Evolutionary conservation across 768 basidiomycete genomes (phyloP).

Genomic region (Termitomyces sp.): DNA sequence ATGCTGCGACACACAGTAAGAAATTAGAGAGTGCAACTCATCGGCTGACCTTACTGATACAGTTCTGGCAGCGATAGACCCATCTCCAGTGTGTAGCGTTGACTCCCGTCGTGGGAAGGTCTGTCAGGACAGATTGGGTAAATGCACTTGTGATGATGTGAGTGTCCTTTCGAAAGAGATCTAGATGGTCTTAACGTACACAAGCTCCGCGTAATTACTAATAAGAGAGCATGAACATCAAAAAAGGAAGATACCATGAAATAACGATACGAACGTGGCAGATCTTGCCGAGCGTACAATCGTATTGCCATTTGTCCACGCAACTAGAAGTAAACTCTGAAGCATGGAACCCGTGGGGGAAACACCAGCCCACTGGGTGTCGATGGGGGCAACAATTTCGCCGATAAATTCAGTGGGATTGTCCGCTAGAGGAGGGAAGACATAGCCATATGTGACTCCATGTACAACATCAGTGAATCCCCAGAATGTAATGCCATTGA

Average conservation of each 20-base stretch:
- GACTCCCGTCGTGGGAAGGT: slow-evolving; percentile 41
- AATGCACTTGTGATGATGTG: slow-evolving; percentile 26
- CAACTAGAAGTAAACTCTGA: slow-evolving; percentile 49
- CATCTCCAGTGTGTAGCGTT: slow-evolving; percentile 64
- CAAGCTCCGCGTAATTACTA: slow-evolving; percentile 48
- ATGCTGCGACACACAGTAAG: slow-evolving; percentile 19
- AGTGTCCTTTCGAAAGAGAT: not conserved
- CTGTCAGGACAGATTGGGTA: slow-evolving; percentile 46
- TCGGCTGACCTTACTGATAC: slow-evolving; percentile 39
- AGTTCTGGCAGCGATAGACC: slow-evolving; percentile 64
- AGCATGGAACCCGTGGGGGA: slow-evolving; percentile 52
- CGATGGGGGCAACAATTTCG: slow-evolving; percentile 53
- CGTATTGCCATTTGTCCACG: slow-evolving; percentile 49
- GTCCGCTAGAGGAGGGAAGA: slow-evolving; percentile 43
- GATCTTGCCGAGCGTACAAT: slow-evolving; percentile 50
- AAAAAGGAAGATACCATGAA: not conserved
- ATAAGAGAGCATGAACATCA: slow-evolving; percentile 1
- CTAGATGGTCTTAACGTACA: slow-evolving; percentile 23
- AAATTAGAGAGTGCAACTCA: not conserved
- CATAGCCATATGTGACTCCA: slow-evolving; percentile 40
- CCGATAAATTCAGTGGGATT: slow-evolving; percentile 54
- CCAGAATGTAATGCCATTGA: slow-evolving; percentile 51
- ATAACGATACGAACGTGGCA: slow-evolving; percentile 39
- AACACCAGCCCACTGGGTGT: slow-evolving; percentile 48
- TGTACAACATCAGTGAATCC: slow-evolving; percentile 38